Base-by-base conservation (phyloP, 495 filamentous ascomycete species). In the Usnea hakonensis region DNA sequence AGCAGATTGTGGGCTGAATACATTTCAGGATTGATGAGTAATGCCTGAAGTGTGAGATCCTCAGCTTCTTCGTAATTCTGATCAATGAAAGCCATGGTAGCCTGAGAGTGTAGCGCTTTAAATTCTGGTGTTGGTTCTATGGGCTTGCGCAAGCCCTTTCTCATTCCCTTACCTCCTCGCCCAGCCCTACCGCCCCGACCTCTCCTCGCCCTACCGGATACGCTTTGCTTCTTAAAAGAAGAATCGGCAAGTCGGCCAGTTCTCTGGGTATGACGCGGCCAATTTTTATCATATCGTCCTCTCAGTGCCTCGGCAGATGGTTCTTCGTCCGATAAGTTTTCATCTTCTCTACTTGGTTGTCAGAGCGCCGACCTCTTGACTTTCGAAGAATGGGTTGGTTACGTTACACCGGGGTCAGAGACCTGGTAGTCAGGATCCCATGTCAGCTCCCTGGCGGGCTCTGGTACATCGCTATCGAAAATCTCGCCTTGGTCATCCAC, bases 21-120 rank as follows among this genome's bases (percentile, higher is more conserved):
- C 60, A 91, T 89, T 70, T 95, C 91, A 17, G 89, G 88, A 69
- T 96, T 95, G 67, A 86, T 80, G 61, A 88, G 82, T 57, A 95
- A 85, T 14, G 91, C 88, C 68, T 85, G 82, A 54, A 79, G 76
- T 14, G 87, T 82, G 50, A 82, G 76, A 3, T 83, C 75, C 36
- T 83, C 77, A 14, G 90, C 87, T 40, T 79, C 75, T 33, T 85
- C 83, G 69, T 86, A 85, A 50, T 88, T 78, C 14, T 80, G 78
- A 57, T 83, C 78, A 64, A 90, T 82, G 70, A 87, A 93, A 2
- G 86, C 83, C 33, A 84, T 79, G 32, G 83, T 87, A 9, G 90
- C 90, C 67, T 84, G 74, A n/a, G 80, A 83, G 64, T 91, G 80
- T 52, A 88, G 74, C 53, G 83, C 75, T 63, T 89, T 89, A 74